phyloP scores from a whole-genome alignment of 345 rosid species.

The Isatis tinctoria region DNA sequence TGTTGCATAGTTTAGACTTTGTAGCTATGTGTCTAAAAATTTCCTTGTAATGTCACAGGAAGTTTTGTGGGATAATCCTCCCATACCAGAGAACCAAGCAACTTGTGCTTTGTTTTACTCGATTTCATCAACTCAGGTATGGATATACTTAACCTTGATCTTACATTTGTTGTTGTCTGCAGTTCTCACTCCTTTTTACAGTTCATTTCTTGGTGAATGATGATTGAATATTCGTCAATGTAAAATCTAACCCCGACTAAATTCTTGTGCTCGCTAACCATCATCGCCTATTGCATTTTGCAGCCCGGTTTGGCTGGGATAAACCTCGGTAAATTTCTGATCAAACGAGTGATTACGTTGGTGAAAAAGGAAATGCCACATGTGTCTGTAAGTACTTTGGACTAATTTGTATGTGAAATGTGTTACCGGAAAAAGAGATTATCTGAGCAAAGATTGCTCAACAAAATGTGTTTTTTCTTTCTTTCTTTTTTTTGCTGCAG shows the following conservation, averaged over 20 bases:
- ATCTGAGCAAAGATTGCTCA: not conserved
- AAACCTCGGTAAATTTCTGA: conserved; percentile 91
- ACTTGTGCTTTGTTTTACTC: conserved; percentile 91
- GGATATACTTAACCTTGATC: not conserved
- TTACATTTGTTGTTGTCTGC: not conserved
- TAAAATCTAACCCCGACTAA: no score
- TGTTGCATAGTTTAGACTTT: not conserved
- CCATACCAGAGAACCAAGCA: conserved; percentile 70
- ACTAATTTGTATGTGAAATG: not conserved
- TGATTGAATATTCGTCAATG: no score
- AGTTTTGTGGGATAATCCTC: conserved; percentile 94
- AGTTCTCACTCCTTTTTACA: no score
- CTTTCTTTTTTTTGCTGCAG: conserved; percentile 28
- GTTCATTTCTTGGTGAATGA: no score
- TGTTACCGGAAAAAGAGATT: not conserved
- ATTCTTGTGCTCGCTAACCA: no score
- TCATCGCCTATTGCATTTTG: not conserved
- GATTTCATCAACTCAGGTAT: conserved; percentile 93
- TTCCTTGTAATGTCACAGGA: conserved; percentile 46
- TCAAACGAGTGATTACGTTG: conserved; percentile 81
- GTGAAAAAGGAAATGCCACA: conserved; percentile 89
- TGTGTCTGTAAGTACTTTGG: conserved; percentile 60
- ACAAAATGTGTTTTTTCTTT: not conserved
- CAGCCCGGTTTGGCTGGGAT: conserved; percentile 98
- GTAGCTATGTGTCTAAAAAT: not conserved